phyloP scores from a whole-genome alignment of 179 eudicot genomes.

The Heliamphora pulchella region DNA sequence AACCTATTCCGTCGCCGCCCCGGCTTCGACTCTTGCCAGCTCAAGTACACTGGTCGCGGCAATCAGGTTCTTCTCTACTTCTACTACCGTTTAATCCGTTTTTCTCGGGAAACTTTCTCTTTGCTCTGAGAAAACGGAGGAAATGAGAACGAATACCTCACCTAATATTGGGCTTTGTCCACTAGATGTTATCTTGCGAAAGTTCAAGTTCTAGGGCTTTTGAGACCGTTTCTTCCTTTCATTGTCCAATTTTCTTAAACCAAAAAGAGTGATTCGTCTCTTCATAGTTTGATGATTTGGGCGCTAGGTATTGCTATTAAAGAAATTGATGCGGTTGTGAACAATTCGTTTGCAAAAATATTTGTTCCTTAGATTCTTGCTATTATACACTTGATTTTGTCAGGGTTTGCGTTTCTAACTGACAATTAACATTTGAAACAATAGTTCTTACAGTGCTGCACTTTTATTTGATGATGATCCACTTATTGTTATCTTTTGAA shows the following conservation, averaged over 20 bases:
- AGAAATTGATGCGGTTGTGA: background rate
- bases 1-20: slow-evolving; percentile 83
- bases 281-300: background rate
- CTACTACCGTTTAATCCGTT: background rate
- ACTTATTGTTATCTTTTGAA: too few relatives aligned
- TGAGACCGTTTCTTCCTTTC: too few relatives aligned
- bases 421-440: background rate
- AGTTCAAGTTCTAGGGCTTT: background rate
- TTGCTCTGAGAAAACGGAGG: background rate
- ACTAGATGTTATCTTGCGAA: too few relatives aligned
- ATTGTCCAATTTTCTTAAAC: background rate
- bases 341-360: background rate
- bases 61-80: slow-evolving; percentile 38
- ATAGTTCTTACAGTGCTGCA: background rate
- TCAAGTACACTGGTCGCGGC: slow-evolving; percentile 84
- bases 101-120: too few relatives aligned
- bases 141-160: background rate
- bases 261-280: background rate
- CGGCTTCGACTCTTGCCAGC: slow-evolving; percentile 80
- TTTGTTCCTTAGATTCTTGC: background rate
- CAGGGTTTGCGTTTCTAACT: background rate
- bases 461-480: slow-evolving; percentile 17
- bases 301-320: background rate
- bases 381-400: background rate
- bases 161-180: background rate